These are phyloP conservation scores for Termitomyces heimii DNA, from an alignment of 768 basidiomycete species.

Conservation along the genomic window DNA sequence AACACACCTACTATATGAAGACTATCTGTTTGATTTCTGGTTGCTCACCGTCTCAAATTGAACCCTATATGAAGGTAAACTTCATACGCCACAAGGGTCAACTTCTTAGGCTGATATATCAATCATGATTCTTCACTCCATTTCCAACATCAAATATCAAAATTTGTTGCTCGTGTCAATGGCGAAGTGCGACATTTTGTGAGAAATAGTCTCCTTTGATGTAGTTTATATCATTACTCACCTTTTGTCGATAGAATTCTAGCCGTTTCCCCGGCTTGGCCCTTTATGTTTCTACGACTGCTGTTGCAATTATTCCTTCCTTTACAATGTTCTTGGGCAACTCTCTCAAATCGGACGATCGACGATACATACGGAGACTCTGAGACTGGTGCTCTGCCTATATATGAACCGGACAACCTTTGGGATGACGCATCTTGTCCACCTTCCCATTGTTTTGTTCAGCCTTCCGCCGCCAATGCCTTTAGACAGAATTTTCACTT, in stretches of 20 bases:
- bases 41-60: not conserved
- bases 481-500: conserved; percentile 13
- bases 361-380: conserved; percentile 30
- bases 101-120: not conserved
- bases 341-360: conserved; percentile 22
- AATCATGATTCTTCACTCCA: not conserved
- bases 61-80: not conserved
- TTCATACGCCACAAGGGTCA: not conserved
- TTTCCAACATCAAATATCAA: not conserved
- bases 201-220: too few relatives aligned
- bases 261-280: not conserved
- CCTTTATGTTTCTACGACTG: not conserved
- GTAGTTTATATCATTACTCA: not conserved
- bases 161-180: not conserved
- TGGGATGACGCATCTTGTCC: conserved; percentile 15
- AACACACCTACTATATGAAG: not conserved
- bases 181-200: too few relatives aligned
- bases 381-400: conserved; percentile 18
- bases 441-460: not conserved
- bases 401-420: conserved; percentile 17
- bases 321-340: not conserved
- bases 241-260: not conserved
- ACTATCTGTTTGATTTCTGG: not conserved
- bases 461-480: not conserved
- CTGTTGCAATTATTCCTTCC: not conserved